Percentiles rank a stretch among this genome's conserved stretches.
phyloP scores from a whole-genome alignment of 2,329 filamentous ascomycete genomes.

The Fusarium albosuccineum region DNA sequence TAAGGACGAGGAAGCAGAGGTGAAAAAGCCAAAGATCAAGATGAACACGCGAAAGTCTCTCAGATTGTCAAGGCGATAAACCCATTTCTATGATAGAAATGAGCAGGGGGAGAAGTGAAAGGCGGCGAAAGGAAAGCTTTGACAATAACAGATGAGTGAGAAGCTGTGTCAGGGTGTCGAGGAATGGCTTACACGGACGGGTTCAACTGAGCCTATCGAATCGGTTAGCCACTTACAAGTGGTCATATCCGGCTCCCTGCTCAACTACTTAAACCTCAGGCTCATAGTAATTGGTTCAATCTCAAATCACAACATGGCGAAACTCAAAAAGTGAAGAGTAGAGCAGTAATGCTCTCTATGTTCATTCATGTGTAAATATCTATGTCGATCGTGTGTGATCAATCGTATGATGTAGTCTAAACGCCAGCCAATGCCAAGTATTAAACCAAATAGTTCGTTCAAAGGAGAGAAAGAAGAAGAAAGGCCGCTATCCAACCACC shows the following conservation, averaged over 20 bases:
- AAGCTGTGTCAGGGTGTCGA: background rate
- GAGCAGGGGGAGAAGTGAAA: too few relatives aligned
- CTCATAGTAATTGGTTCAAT: background rate
- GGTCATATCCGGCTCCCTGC: too few relatives aligned
- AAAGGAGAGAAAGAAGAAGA: slow-evolving; percentile 42
- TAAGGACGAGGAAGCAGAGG: too few relatives aligned
- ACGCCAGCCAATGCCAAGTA: slow-evolving; percentile 44
- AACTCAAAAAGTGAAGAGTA: background rate
- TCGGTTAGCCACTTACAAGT: too few relatives aligned
- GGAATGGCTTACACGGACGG: background rate
- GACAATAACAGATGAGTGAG: background rate
- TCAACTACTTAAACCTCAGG: too few relatives aligned
- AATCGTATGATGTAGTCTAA: slow-evolving; percentile 32
- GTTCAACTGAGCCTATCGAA: too few relatives aligned
- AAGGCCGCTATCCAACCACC: slow-evolving; percentile 16
- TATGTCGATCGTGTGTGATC: slow-evolving; percentile 40
- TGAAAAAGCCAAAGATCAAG: background rate
- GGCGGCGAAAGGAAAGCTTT: too few relatives aligned
- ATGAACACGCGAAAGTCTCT: background rate
- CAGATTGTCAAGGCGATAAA: background rate
- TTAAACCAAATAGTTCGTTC: slow-evolving; percentile 37
- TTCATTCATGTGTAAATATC: slow-evolving; percentile 37
- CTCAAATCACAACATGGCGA: background rate
- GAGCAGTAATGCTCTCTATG: slow-evolving; percentile 31
- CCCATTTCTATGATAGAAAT: too few relatives aligned